Percentiles rank a stretch among this genome's conserved stretches.
phyloP scores from a whole-genome alignment of 2,329 filamentous ascomycete genomes.

The Hansfordia pulvinata region DNA sequence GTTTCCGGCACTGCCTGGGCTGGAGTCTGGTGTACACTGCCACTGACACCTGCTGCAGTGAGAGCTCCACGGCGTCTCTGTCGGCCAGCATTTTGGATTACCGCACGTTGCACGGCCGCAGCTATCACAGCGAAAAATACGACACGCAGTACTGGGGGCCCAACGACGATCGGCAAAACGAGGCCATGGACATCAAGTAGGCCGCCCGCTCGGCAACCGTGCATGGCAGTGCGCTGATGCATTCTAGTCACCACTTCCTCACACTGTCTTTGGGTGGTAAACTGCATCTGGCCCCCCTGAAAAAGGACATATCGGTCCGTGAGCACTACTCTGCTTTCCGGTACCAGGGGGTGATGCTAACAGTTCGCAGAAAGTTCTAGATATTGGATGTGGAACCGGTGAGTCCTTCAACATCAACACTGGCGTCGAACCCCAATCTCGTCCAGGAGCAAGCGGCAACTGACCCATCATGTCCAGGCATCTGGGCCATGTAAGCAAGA shows the following conservation, averaged over 20 bases:
- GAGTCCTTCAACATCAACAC: neutral
- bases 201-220: neutral
- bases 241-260: conserved; percentile 13
- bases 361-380: conserved; percentile 8
- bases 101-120: conserved; percentile 1
- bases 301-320: conserved; percentile 3
- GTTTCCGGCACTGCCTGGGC: neutral
- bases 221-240: neutral
- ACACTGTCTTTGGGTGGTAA: conserved; percentile 13
- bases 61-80: conserved; percentile 1
- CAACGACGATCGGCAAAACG: conserved; percentile 1
- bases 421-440: neutral
- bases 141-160: conserved; percentile 1
- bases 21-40: neutral
- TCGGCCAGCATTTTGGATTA: conserved; percentile 2
- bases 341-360: too few species aligned
- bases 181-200: conserved; percentile 1
- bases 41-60: neutral
- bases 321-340: neutral
- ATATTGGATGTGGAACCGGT: conserved; percentile 11
- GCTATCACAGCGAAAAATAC: conserved; percentile 1
- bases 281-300: conserved; percentile 11
- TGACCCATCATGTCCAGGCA: conserved; percentile 1
- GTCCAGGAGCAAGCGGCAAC: neutral
- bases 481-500: conserved; percentile 7